Evolutionary conservation across 2,329 filamentous ascomycete genomes (phyloP).

Genomic region (Teratosphaeria gauchensis): DNA sequence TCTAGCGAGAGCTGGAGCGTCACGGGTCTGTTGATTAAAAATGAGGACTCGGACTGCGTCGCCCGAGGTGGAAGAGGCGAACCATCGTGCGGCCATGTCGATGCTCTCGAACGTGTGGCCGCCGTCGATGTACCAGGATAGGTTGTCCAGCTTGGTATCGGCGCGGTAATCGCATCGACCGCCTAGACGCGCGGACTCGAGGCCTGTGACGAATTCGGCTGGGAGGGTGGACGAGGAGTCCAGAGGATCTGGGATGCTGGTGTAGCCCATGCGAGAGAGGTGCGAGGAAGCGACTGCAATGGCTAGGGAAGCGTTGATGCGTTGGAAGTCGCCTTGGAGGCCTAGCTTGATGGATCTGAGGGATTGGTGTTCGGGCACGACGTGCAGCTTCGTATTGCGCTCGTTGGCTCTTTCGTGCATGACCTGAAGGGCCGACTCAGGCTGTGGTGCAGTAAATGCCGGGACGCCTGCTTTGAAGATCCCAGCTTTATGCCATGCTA

Average conservation of each 20-base stretch:
- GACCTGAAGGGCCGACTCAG: constrained; percentile 45
- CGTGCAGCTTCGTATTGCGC: constrained; percentile 37
- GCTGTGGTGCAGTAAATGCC: constrained; percentile 54
- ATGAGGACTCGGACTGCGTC: constrained; percentile 51
- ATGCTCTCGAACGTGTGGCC: constrained; percentile 83
- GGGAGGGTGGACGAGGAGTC: constrained; percentile 42
- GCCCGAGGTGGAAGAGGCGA: constrained; percentile 37
- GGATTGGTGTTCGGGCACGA: constrained; percentile 41
- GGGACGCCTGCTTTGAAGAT: constrained; percentile 63
- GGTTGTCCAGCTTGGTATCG: constrained; percentile 37
- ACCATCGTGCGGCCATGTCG: constrained; percentile 67
- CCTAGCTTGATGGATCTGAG: constrained; percentile 44
- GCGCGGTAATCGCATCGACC: constrained; percentile 67
- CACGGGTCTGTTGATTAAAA: constrained; percentile 87
- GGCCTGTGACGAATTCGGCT: constrained; percentile 51
- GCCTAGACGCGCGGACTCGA: constrained; percentile 58
- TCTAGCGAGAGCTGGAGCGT: constrained; percentile 57
- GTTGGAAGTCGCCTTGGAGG: constrained; percentile 53
- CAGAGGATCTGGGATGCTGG: constrained; percentile 31
- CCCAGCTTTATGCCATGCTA: constrained; percentile 87
- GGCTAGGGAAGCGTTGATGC: constrained; percentile 52
- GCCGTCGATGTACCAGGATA: constrained; percentile 76
- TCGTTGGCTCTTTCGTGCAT: constrained; percentile 46
- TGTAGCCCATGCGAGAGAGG: constrained; percentile 37
- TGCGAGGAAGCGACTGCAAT: constrained; percentile 51